phyloP scores from a whole-genome alignment of 129 eudicot genomes.

The Saposhnikovia divaricata region DNA sequence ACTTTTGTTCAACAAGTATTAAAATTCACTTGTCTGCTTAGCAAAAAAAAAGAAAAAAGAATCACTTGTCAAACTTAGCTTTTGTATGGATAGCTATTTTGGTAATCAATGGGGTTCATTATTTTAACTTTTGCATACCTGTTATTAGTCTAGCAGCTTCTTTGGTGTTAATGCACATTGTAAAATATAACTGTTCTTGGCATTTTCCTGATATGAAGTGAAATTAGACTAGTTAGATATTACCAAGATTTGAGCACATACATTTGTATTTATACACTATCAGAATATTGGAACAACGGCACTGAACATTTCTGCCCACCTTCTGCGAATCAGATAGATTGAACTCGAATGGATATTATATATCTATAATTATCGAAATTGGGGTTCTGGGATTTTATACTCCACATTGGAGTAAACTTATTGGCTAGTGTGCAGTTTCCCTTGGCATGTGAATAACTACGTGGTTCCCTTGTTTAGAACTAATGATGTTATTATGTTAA shows the following conservation, averaged over 20 bases:
- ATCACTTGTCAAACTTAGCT: too few species aligned
- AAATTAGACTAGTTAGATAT: background rate
- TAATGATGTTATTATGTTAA: background rate
- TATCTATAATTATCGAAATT: background rate
- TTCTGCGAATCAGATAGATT: background rate
- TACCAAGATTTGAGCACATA: background rate
- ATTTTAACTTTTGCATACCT: background rate
- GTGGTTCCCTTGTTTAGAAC: background rate
- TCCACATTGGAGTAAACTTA: background rate
- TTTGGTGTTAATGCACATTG: background rate
- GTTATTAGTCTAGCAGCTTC: background rate
- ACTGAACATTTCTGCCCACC: background rate
- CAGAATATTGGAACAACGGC: background rate
- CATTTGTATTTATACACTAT: background rate
- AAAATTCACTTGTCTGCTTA: too few species aligned
- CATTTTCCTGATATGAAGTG: background rate
- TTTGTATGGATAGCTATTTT: too few species aligned
- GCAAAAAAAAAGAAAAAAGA: too few species aligned
- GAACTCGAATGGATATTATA: background rate
- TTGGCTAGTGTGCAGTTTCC: background rate
- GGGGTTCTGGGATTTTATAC: background rate
- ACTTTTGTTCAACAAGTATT: background rate
- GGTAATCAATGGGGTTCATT: background rate
- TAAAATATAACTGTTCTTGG: background rate
- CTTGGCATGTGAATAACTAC: background rate